Evolutionary conservation across 1,284 basidiomycete genomes (phyloP), one percentile per base, ranked within the genome.

Genomic region (Moniliophthora roreri): DNA sequence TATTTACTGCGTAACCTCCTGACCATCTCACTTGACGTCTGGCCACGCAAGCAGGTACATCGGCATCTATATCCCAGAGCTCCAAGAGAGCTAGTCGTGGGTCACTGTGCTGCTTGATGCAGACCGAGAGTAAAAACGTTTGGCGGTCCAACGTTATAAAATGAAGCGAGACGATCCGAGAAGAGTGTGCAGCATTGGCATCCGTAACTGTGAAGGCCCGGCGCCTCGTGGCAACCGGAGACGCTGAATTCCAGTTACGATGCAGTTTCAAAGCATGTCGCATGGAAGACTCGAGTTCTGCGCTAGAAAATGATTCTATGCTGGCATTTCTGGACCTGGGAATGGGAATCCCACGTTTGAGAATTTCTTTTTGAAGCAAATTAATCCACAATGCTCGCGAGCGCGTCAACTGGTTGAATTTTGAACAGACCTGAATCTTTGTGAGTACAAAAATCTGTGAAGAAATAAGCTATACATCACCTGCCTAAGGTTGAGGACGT

Each of bases 321-420:
- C 62, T 26, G 23, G 59, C 57, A 13, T 60, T 55, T 7, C 56
- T 48, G 11, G 77, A 61, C 11, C 70, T 60, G 1, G 80, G 81
- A 24, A 76, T 65, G 4, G 85, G 83, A 18, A 84, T 64, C 52
- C 72, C 67, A n/a, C 67, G 59, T 8, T 70, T 65, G 39, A 76
- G 57, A 37, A 82, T 66, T 50, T 77, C 69, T 23, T 54, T 64
- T 15, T 67, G 69, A 26, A 85, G 63, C 15, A 81, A 69, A 13
- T 68, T 54, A 15, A 71, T 63, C 84, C 84, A 87, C 28, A 85
- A 69, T 42, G 71, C 67, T 18, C 76, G 78, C 2, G 75, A 62
- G 20, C 69, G 72, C 0, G 82, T 80, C 16, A 78, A 60, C 1
- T 67, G 59, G 18, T 63, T 56, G 38, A 84, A 72, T 4, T 60